Percentiles rank a stretch among this genome's conserved stretches.
phyloP scores from a whole-genome alignment of 1,284 basidiomycete species.

The Cystobasidium slooffiae region DNA sequence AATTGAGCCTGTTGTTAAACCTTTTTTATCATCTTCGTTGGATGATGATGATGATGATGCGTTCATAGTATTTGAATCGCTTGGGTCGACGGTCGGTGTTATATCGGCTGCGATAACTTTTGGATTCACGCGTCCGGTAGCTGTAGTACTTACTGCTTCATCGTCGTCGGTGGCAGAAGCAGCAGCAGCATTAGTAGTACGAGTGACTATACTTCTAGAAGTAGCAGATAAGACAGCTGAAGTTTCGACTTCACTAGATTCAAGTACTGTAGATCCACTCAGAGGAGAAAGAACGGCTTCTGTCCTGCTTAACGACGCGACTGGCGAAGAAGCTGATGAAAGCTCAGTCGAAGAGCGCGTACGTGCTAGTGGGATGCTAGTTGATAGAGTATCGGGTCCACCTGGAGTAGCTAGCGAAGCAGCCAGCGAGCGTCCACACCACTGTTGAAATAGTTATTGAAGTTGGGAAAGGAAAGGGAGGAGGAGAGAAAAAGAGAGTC shows the following conservation, averaged over 20 bases:
- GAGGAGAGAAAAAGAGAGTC: no score
- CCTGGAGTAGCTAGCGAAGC: background rate
- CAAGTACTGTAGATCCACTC: background rate
- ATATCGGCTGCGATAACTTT: background rate
- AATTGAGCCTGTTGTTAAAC: slow-evolving; percentile 2
- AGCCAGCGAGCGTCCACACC: slow-evolving; percentile 12
- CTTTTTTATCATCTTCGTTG: background rate
- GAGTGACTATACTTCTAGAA: background rate
- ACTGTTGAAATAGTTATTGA: no score
- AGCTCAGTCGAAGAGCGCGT: background rate
- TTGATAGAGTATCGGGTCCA: background rate
- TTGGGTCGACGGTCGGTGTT: background rate
- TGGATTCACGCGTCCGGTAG: background rate
- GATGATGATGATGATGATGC: background rate
- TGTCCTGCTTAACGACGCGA: background rate
- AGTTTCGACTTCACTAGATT: background rate
- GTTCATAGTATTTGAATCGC: no score
- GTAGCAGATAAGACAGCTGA: slow-evolving; percentile 2
- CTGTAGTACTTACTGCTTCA: background rate
- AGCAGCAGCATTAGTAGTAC: background rate
- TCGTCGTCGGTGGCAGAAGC: background rate
- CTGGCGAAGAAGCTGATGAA: background rate
- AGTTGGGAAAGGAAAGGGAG: no score
- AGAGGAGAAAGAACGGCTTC: background rate
- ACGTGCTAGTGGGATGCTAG: background rate